Base-by-base conservation (phyloP, 768 basidiomycete species). In the Lentinula detonsa region DNA sequence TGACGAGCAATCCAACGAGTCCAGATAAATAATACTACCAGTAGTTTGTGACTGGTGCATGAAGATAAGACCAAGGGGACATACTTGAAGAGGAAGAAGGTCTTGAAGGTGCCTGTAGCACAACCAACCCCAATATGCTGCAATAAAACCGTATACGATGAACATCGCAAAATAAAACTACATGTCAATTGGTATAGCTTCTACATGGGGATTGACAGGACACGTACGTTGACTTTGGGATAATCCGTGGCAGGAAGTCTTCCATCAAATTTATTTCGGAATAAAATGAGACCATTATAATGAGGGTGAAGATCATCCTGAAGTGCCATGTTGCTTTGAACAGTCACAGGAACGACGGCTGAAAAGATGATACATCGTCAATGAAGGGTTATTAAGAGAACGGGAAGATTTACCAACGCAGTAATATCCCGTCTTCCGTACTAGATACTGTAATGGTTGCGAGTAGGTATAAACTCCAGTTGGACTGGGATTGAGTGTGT, bases 171-270 rank as follows among this genome's bases (percentile, higher is more conserved):
- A 83, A 74, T 97, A 97, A 73, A 97, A 97, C 94, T 95, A 57
- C 42, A 31, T 45, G 9, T 42, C 18, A 35, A 31, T 28, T 7
- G 48, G 10, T 21, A 40, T 9, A 48, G 18, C 31, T 42, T 31
- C 57, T 35, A 3, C 2, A 34, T 33, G 10, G 16, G 10, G 16
- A 45, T 15, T 5, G 13, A 10, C 16, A 40, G 45, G 13, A 8
- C 37, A 72, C 91, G 67, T 71, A 97, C 95, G 61, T 85, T 88
- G 71, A 98, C 91, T 85, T 98, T 98, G 10, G 97, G 97, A 73
- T 98, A 97, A 71, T 99, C 97, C 5, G 91, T 83, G 5, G 95
- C 95, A 11, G 96, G 84, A 21, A 99, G 79, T 70, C 90, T 85
- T 18, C 97, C 97, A 31, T 88, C 78, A 69, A 98, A 98, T 2